Base-by-base conservation (phyloP, 2,329 filamentous ascomycete species). In the Ceratocystis alfenasii region DNA sequence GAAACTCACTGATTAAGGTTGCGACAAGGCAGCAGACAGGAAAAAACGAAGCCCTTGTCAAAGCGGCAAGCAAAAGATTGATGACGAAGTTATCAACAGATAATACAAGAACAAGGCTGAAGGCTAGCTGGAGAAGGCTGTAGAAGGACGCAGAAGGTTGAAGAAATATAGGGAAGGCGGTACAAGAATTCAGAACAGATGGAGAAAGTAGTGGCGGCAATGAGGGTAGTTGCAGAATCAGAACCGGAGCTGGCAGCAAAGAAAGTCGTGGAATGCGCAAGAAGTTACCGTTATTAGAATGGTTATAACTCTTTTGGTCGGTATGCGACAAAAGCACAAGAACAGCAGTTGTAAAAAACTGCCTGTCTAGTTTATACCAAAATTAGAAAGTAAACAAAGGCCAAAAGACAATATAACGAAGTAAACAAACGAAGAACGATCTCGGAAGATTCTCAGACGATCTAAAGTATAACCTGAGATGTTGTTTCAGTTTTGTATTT, bases 191-290 rank as follows among this genome's bases (percentile, higher is more conserved):
- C n/a, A 50, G 48, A 22, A 5, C 3, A 53, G 22, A 25, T 28
- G 48, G 22, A 28, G 48, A 25, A 12, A 25, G 48, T 28, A 25
- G 15, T 53, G 48, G 36, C 10, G 10, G 3, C 36, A 53, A 17
- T 1, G 48, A 36, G 55, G 55, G 55, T 59, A 36, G 30, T 59
- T 33, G 55, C 55, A 59, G 55, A 59, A 59, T 59, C 48, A 53
- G 22, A n/a, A 8, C 28, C 12, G 55, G 22, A 41, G 36, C 4
- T 30, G 55, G 55, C 25, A 41, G 55, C 15, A 59, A 28, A 30
- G 55, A 36, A 59, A 59, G 30, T 5, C 2, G 55, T n/a, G 17
- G 55, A 59, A 59, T 59, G n/a, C 33, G 55, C 33, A 59, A n/a
- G 28, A 36, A 59, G 25, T 8, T 53, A 2, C 36, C 36, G 36